Base-by-base conservation (phyloP, 345 rosid genomes). In the Brassica incana region DNA sequence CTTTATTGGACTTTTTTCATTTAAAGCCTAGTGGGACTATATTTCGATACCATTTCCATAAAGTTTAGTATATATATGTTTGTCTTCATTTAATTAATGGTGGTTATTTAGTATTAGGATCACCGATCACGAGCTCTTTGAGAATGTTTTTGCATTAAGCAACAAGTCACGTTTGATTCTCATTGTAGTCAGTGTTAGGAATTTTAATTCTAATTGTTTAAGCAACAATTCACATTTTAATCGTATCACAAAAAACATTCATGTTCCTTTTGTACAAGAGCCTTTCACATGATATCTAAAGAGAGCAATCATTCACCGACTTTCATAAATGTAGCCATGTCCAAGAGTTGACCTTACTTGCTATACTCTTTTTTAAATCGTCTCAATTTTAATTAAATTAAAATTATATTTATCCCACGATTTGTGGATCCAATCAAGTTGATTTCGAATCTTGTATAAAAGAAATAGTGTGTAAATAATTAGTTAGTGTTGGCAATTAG, bases 251-350 rank as follows among this genome's bases (percentile, higher is more conserved):
- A 67, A 67, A 67, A 67, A 7, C 58, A 59, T 62, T 43, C 60
- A 62, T 10, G 48, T 73, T 43, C 60, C 36, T 61, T 60, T n/a
- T 29, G 61, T 58, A 71, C 29, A 48, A 38, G 25, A 72, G 38
- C 54, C 59, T 25, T 62, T n/a, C 60, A 43, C 59, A 64, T 64
- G 70, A 62, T 23, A 74, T 48, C 66, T 18, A 59, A 59, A 59
- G 4, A 74, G 20, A 50, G 0, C 25, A 65, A 65, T 52, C 71
- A 35, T 75, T 67, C 79, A 67, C 73, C 67, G 48, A 40, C 60
- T 67, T 23, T 15, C 43, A 16, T 76, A 59, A 76, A 67, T 76
- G 67, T 20, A 40, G 73, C 73, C 79, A 59, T 67, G 68, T 67
- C 79, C 56, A 27, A 67, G 11, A 3, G 36, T 20, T 65, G 77